These are phyloP conservation scores for Pseudogymnoascus pannorum DNA, from an alignment of 2,329 filamentous ascomycete genomes.

Conservation along the genomic window DNA sequence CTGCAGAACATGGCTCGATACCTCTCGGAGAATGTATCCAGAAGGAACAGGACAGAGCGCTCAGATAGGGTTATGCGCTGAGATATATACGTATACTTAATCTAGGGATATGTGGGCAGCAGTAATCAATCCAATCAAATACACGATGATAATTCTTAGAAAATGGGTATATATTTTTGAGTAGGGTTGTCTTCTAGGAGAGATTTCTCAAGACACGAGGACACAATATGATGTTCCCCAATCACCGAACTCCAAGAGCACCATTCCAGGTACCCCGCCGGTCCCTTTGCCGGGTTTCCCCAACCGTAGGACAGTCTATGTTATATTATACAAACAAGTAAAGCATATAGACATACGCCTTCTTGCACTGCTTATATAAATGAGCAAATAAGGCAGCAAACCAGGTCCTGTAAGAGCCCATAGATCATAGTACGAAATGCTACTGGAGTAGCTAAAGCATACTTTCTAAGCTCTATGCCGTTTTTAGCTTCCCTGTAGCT, in stretches of 20 bases:
- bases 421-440: background rate
- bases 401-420: background rate
- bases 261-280: background rate
- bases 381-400: background rate
- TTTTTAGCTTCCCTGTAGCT: slow-evolving; percentile 19
- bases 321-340: slow-evolving; percentile 5
- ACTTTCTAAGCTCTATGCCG: background rate
- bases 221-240: background rate
- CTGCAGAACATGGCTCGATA: slow-evolving; percentile 27
- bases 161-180: slow-evolving; percentile 7
- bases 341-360: background rate
- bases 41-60: background rate
- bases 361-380: background rate
- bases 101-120: background rate
- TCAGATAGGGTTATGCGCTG: background rate
- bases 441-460: background rate
- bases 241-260: background rate
- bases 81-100: background rate
- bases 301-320: background rate
- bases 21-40: background rate
- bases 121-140: background rate
- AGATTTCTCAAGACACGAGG: background rate
- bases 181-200: background rate
- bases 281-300: background rate
- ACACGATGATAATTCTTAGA: background rate